Evolutionary conservation across 257 asterid species (phyloP).

Genomic region (Oldenlandia corymbosa): DNA sequence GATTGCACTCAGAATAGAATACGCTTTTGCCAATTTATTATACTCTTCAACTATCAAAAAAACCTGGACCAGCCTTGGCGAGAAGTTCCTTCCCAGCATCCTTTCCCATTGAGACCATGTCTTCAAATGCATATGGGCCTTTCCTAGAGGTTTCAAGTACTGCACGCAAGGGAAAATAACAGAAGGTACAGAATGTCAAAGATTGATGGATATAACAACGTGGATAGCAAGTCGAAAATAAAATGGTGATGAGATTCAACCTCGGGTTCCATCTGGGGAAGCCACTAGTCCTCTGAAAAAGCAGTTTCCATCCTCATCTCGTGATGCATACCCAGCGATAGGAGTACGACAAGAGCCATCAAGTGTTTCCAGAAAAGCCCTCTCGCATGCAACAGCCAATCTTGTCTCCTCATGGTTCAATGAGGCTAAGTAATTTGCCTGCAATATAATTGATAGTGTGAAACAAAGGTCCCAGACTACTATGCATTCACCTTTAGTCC

Average conservation of each 20-base stretch:
- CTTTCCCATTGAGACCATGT: constrained; percentile 75
- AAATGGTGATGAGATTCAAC: constrained; percentile 26
- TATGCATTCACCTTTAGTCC: neutral
- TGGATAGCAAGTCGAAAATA: neutral
- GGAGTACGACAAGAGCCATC: constrained; percentile 98
- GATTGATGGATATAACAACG: neutral
- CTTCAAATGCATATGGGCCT: constrained; percentile 59
- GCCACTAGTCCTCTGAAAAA: constrained; percentile 77
- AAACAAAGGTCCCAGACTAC: neutral
- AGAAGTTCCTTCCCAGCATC: constrained; percentile 96
- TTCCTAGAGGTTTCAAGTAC: constrained; percentile 81
- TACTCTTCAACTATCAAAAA: constrained; percentile 35
- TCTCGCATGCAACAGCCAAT: constrained; percentile 80
- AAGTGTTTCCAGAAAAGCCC: constrained; percentile 71
- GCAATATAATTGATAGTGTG: constrained; percentile 19
- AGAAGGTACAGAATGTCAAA: neutral
- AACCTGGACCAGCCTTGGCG: constrained; percentile 71
- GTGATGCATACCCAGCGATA: constrained; percentile 81
- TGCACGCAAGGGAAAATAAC: constrained; percentile 16
- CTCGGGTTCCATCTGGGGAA: constrained; percentile 85
- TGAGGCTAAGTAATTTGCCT: constrained; percentile 74
- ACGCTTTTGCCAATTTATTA: no score
- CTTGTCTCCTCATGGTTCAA: constrained; percentile 94
- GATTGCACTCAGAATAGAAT: neutral
- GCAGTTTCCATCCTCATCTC: constrained; percentile 71